These are phyloP conservation scores for Pseudocercospora crystallina DNA, from an alignment of 2,329 filamentous ascomycete genomes.

Conservation along the genomic window DNA sequence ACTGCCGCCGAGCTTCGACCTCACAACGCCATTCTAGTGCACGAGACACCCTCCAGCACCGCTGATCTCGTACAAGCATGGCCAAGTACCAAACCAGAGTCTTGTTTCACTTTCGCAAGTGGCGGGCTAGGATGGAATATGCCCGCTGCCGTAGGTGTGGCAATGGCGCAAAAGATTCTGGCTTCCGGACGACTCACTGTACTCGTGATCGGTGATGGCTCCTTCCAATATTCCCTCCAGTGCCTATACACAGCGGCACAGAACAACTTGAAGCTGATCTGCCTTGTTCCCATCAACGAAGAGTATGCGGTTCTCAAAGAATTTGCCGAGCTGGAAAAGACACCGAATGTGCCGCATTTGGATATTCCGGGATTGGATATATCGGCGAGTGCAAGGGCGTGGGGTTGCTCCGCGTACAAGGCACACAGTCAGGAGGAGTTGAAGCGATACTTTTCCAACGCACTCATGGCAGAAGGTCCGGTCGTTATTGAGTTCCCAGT, in stretches of 20 bases:
- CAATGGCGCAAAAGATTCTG: neutral
- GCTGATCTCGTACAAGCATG: too few relatives aligned
- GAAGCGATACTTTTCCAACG: too few relatives aligned
- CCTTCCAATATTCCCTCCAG: conserved; percentile 7
- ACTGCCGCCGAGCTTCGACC: too few relatives aligned
- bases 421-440: too few relatives aligned
- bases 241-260: conserved; percentile 4
- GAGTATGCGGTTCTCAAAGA: conserved; percentile 9
- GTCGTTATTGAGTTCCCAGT: too few relatives aligned
- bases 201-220: conserved; percentile 1
- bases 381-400: neutral
- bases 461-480: too few relatives aligned
- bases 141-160: too few relatives aligned
- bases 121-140: too few relatives aligned
- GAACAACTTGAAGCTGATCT: conserved; percentile 1
- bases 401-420: neutral
- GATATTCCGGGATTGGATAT: conserved; percentile 7
- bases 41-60: too few relatives aligned
- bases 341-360: conserved; percentile 2
- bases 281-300: conserved; percentile 5
- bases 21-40: too few relatives aligned
- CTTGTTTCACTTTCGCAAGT: too few relatives aligned
- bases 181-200: neutral
- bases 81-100: too few relatives aligned
- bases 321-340: conserved; percentile 5